Conservation (phyloP, 148 eudicot genomes). For the Bassia scoparia region DNA sequence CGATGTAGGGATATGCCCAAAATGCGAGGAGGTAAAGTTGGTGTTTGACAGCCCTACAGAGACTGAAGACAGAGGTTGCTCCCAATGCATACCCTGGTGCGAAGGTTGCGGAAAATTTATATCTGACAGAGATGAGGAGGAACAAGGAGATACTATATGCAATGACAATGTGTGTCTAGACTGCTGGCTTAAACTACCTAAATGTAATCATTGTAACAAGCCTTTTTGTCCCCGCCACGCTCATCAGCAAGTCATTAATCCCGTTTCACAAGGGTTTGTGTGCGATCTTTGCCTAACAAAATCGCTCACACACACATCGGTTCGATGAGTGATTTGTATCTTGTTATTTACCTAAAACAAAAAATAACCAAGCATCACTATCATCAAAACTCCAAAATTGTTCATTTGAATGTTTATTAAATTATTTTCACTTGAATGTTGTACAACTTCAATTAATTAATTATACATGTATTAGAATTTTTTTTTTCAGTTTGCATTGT, state of each 20-base stretch:
- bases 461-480: too few relatives aligned
- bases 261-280: constrained; percentile 35
- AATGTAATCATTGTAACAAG: constrained; percentile 67
- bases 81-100: constrained; percentile 60
- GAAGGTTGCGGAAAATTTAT: constrained; percentile 60
- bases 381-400: too few relatives aligned
- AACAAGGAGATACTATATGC: constrained; percentile 49
- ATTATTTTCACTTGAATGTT: too few relatives aligned
- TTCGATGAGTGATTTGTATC: neutral
- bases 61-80: constrained; percentile 51
- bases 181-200: constrained; percentile 65
- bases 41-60: constrained; percentile 59
- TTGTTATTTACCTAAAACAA: too few relatives aligned
- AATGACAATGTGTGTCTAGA: constrained; percentile 46
- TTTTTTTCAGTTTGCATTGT: too few relatives aligned
- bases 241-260: neutral
- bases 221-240: constrained; percentile 59
- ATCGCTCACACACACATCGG: neutral
- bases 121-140: constrained; percentile 27
- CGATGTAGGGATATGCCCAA: constrained; percentile 65
- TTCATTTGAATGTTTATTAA: too few relatives aligned
- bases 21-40: constrained; percentile 49
- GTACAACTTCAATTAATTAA: too few relatives aligned
- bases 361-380: too few relatives aligned
- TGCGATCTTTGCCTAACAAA: constrained; percentile 47